Conservation (phyloP, 1,284 basidiomycete species). For the Trametes polyzona region DNA sequence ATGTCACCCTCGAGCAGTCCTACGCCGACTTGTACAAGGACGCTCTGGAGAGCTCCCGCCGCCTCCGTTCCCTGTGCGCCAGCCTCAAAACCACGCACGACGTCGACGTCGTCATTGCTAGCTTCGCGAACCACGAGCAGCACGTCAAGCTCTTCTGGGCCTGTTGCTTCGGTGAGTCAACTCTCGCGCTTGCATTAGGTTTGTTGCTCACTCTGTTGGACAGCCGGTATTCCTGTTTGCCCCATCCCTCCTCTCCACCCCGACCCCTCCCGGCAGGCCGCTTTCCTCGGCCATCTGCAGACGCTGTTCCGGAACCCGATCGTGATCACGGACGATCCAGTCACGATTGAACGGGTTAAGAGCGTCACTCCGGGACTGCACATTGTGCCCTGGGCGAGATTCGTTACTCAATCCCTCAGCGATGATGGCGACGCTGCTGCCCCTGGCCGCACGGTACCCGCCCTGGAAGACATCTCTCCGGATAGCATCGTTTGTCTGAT, state of each 20-base stretch:
- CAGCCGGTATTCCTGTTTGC: conserved; percentile 26
- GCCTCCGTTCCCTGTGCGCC: conserved; percentile 11
- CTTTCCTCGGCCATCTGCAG: conserved; percentile 22
- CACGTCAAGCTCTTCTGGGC: conserved; percentile 29
- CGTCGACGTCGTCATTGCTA: conserved; percentile 22
- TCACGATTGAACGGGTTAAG: conserved; percentile 7
- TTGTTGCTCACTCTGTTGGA: neutral
- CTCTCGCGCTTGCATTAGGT: neutral
- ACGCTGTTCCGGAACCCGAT: conserved; percentile 16
- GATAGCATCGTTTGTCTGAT: conserved; percentile 20
- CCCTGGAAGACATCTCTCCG: neutral
- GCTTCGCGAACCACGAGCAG: conserved; percentile 24
- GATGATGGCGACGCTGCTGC: neutral
- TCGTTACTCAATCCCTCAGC: neutral
- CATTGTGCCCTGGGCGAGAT: conserved; percentile 10
- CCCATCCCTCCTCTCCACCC: conserved; percentile 28
- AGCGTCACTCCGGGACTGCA: conserved; percentile 10
- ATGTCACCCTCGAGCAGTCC: conserved; percentile 11
- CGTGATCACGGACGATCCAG: conserved; percentile 14
- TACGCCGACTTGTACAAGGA: conserved; percentile 19
- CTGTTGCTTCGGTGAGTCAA: conserved; percentile 24
- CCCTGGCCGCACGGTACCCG: neutral
- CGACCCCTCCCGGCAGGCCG: conserved; percentile 20
- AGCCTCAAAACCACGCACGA: conserved; percentile 1
- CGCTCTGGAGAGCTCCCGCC: conserved; percentile 13